A percentile compares a stretch with the other conserved stretches of the same genome.
phyloP scores from a whole-genome alignment of 2,329 filamentous ascomycete species.

The Alternaria hordeiaustralica region DNA sequence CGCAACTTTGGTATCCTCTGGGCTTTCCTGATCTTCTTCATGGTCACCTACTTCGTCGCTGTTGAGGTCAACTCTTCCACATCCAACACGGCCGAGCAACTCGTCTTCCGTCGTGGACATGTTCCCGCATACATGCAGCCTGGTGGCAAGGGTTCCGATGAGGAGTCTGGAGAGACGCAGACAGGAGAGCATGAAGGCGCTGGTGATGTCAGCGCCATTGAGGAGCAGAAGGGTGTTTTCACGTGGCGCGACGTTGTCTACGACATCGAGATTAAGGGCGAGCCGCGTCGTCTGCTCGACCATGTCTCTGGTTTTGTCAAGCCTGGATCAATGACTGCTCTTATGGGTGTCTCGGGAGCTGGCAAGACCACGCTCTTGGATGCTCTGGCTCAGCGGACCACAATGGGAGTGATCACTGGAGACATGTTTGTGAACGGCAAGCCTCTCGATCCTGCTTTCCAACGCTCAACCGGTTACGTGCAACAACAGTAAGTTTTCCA shows the following conservation, averaged over 20 bases:
- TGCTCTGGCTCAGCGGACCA: conserved; percentile 43
- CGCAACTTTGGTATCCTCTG: conserved; percentile 69
- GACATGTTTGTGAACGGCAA: conserved; percentile 50
- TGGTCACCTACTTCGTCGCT: conserved; percentile 66
- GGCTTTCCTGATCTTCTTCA: conserved; percentile 69
- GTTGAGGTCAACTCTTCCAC: conserved; percentile 70
- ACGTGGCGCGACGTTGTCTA: conserved; percentile 46
- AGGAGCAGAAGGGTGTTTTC: conserved; percentile 52
- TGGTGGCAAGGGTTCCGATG: conserved; percentile 42
- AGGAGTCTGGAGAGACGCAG: conserved; percentile 41
- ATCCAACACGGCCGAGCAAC: conserved; percentile 69
- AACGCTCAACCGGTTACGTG: conserved; percentile 49
- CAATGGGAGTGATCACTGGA: conserved; percentile 48
- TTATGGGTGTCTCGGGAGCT: conserved; percentile 49
- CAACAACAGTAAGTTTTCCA: conserved; percentile 42
- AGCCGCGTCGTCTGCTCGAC: conserved; percentile 60
- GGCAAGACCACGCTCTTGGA: conserved; percentile 50
- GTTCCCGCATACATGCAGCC: conserved; percentile 51
- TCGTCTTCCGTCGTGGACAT: conserved; percentile 65
- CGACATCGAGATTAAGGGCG: conserved; percentile 50
- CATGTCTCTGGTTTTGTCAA: conserved; percentile 63
- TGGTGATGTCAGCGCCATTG: conserved; percentile 48
- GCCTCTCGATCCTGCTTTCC: conserved; percentile 43
- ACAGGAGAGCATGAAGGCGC: conserved; percentile 39
- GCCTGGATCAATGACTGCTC: conserved; percentile 57